phyloP scores from a whole-genome alignment of 768 basidiomycete species.

The Phlegmacium glaucopus region DNA sequence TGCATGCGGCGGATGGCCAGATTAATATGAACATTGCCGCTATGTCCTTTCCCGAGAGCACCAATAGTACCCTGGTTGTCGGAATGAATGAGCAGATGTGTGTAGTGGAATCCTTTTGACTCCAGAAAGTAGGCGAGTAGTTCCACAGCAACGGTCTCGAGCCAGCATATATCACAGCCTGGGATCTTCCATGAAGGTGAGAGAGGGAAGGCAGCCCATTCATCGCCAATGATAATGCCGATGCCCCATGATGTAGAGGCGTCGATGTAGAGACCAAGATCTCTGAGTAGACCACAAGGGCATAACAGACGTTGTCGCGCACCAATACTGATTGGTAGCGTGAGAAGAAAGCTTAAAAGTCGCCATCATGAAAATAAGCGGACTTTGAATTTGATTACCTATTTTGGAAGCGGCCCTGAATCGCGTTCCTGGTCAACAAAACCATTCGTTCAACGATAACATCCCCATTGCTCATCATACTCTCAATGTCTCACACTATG shows the following conservation, averaged over 20 bases:
- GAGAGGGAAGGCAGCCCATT: constrained; percentile 2
- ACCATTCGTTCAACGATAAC: too few relatives aligned
- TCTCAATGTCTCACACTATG: too few relatives aligned
- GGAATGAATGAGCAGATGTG: constrained; percentile 17
- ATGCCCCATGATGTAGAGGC: constrained; percentile 23
- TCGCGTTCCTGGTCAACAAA: too few relatives aligned
- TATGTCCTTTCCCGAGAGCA: constrained; percentile 23
- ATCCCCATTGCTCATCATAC: too few relatives aligned
- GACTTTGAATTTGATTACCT: too few relatives aligned
- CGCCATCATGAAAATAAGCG: too few relatives aligned
- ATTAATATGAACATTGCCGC: constrained; percentile 25
- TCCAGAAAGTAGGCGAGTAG: constrained; percentile 13
- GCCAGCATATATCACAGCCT: constrained; percentile 18
- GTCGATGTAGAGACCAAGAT: constrained; percentile 22
- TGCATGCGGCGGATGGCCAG: constrained; percentile 4
- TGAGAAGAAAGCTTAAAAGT: too few relatives aligned
- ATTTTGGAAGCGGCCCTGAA: too few relatives aligned
- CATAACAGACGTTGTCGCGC: too few relatives aligned
- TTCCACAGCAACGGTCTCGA: constrained; percentile 17
- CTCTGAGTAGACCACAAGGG: constrained; percentile 1
- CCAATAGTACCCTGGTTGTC: constrained; percentile 32
- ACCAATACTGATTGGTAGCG: too few relatives aligned
- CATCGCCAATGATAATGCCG: constrained; percentile 2
- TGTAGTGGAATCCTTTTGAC: constrained; percentile 5
- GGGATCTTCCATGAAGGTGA: constrained; percentile 6